Percentiles rank a stretch among this genome's conserved stretches.
phyloP scores from a whole-genome alignment of 208 protist species.

The Wallacemonas sp. region DNA sequence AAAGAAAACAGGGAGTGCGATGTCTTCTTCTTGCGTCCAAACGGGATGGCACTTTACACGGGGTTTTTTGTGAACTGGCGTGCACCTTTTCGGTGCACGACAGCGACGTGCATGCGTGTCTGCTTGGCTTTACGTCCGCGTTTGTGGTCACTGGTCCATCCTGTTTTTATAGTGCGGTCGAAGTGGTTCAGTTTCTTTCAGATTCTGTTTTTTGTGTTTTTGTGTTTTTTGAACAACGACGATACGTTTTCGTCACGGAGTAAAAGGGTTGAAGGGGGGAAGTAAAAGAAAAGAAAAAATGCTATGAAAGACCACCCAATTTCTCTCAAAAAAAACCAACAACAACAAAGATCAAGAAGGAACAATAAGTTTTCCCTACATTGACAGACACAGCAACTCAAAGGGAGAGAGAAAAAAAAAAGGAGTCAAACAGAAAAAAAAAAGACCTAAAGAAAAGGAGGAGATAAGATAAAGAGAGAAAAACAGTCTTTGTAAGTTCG shows the following conservation, averaged over 20 bases:
- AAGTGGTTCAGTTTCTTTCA: too few relatives aligned
- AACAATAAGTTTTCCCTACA: neutral
- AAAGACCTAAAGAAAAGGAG: neutral
- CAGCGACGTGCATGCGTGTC: too few relatives aligned
- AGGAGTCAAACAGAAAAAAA: slow-evolving; percentile 3
- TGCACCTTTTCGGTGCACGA: too few relatives aligned
- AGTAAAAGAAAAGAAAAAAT: slow-evolving; percentile 14
- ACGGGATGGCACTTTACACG: too few relatives aligned
- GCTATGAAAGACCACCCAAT: slow-evolving; percentile 16
- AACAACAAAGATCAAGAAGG: slow-evolving; percentile 5
- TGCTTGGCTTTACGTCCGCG: too few relatives aligned
- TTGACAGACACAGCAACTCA: neutral
- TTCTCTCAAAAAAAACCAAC: slow-evolving; percentile 3
- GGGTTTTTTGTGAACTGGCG: slow-evolving; percentile 17
- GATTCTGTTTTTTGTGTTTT: slow-evolving; percentile 15
- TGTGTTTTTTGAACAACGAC: slow-evolving; percentile 10
- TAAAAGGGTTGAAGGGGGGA: neutral
- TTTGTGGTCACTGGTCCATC: too few relatives aligned
- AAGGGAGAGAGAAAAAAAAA: slow-evolving; percentile 10
- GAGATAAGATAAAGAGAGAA: neutral
- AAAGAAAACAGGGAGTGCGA: too few relatives aligned
- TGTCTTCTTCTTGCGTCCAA: too few relatives aligned
- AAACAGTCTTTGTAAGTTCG: slow-evolving; percentile 14
- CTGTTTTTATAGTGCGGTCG: too few relatives aligned
- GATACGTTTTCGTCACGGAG: neutral